Evolutionary conservation across 805 yeast genomes (phyloP).

Genomic region (Pichia insulana): DNA sequence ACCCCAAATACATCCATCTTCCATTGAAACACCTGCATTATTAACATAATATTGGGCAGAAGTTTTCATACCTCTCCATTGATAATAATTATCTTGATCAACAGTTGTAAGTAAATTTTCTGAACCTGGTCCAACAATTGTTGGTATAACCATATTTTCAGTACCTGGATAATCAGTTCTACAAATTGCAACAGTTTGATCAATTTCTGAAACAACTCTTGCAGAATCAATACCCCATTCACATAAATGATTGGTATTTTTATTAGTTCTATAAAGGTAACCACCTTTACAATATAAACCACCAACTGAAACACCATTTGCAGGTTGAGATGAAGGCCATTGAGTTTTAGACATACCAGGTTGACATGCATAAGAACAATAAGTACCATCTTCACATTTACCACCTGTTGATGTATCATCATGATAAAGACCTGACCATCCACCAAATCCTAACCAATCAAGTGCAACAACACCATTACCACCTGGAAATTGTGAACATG

Average conservation of each 20-base stretch:
- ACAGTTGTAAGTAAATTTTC: constrained; percentile 69
- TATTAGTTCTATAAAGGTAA: constrained; percentile 73
- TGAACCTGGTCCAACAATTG: constrained; percentile 64
- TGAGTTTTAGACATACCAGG: constrained; percentile 99
- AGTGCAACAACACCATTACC: constrained; percentile 79
- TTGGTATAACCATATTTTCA: constrained; percentile 96
- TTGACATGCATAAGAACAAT: constrained; percentile 97
- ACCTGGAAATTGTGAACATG: constrained; percentile 63
- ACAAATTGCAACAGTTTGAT: constrained; percentile 75
- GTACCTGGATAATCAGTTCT: constrained; percentile 99
- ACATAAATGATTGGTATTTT: constrained; percentile 62
- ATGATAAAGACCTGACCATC: constrained; percentile 54
- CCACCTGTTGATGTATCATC: constrained; percentile 38
- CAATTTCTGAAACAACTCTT: constrained; percentile 53
- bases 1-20: constrained; percentile 96
- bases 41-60: constrained; percentile 96
- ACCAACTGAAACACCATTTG: constrained; percentile 86
- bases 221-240: constrained; percentile 78
- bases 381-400: constrained; percentile 76
- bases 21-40: constrained; percentile 85
- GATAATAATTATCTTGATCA: constrained; percentile 65
- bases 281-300: constrained; percentile 85
- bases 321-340: constrained; percentile 87
- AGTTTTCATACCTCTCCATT: constrained; percentile 73
- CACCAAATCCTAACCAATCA: constrained; percentile 64